phyloP scores from a whole-genome alignment of 345 rosid genomes.

The Kandelia obovata region DNA sequence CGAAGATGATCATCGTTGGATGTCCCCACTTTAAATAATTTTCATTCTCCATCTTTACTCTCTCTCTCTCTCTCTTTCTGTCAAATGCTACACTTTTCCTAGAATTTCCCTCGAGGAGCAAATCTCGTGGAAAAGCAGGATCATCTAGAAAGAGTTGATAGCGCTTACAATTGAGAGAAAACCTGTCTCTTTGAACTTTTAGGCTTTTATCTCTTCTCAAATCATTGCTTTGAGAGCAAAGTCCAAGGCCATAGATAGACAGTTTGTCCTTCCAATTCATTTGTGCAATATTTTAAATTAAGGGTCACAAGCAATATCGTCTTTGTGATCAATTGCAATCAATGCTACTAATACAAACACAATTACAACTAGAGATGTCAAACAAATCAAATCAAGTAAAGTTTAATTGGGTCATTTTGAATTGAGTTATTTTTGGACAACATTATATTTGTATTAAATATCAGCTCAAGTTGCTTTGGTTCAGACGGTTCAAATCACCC shows the following conservation, averaged over 20 bases:
- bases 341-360: no score
- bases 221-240: slow-evolving; percentile 22
- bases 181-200: slow-evolving; percentile 8
- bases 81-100: background rate
- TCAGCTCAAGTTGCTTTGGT: no score
- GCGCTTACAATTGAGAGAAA: slow-evolving; percentile 17
- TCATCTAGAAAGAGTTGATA: slow-evolving; percentile 7
- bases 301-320: no score
- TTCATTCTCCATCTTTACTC: background rate
- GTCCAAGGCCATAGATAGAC: background rate
- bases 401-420: no score
- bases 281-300: background rate
- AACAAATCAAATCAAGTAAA: no score
- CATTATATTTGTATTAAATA: no score
- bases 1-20: slow-evolving; percentile 35
- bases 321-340: no score
- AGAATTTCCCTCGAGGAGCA: slow-evolving; percentile 13
- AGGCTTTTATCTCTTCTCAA: slow-evolving; percentile 11
- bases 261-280: background rate
- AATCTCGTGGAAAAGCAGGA: slow-evolving; percentile 41
- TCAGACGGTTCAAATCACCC: no score
- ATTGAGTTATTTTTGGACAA: no score
- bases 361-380: no score
- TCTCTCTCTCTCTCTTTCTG: background rate
- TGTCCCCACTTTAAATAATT: slow-evolving; percentile 27